These are phyloP conservation scores for Naganishia sp. DNA, from an alignment of 1,284 basidiomycete species.

Conservation along the genomic window DNA sequence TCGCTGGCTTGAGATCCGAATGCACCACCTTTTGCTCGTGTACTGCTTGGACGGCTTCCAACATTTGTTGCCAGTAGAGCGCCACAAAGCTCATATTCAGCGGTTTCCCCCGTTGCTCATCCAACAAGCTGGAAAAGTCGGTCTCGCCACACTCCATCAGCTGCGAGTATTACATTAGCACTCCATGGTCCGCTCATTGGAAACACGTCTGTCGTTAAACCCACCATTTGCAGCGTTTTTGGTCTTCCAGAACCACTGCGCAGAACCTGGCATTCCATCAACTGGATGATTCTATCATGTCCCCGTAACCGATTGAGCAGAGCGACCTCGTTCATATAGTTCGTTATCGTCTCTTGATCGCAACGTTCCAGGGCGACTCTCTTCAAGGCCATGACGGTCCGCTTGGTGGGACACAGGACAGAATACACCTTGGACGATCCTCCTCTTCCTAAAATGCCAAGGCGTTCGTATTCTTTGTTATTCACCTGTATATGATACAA, in stretches of 20 bases:
- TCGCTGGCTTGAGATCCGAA: constrained; percentile 93
- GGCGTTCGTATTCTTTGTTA: constrained; percentile 73
- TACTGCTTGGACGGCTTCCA: constrained; percentile 91
- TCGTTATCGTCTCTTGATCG: constrained; percentile 78
- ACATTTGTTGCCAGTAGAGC: constrained; percentile 96
- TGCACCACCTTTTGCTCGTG: constrained; percentile 96
- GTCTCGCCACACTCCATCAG: constrained; percentile 94
- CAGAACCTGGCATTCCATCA: constrained; percentile 77
- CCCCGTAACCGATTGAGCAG: constrained; percentile 81
- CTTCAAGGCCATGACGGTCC: constrained; percentile 81
- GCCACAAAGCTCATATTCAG: constrained; percentile 89
- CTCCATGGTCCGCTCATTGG: neutral
- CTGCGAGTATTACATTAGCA: constrained; percentile 37
- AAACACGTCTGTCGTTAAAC: constrained; percentile 21
- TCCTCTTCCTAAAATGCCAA: constrained; percentile 85
- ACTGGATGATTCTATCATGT: constrained; percentile 81
- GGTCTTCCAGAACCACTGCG: constrained; percentile 62
- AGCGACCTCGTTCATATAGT: constrained; percentile 93
- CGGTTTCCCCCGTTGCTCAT: constrained; percentile 75
- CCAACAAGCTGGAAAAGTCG: constrained; percentile 75
- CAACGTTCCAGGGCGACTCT: constrained; percentile 80
- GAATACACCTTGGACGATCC: constrained; percentile 92
- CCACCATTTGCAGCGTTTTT: constrained; percentile 71
- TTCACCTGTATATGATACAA: constrained; percentile 62
- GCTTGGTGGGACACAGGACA: constrained; percentile 70